Evolutionary conservation across 179 eudicot genomes (phyloP), one percentile per base, ranked within the genome.

Genomic region (Actinidia arguta): DNA sequence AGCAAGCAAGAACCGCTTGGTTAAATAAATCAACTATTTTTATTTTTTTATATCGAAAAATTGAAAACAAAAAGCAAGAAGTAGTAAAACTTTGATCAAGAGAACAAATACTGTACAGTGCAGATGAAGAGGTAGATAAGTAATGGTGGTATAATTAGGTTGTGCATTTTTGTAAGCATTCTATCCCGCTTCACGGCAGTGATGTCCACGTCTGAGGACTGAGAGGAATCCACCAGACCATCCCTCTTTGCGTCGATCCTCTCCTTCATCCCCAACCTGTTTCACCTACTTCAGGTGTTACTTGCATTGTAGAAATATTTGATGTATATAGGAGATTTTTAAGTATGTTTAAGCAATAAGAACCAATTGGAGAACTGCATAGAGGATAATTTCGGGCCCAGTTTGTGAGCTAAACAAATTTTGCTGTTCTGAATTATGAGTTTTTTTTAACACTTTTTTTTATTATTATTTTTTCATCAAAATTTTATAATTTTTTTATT

Each of bases 181-280:
- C 25, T 54, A 78, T n/a, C 58, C 55, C 66, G 1, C 56, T 56
- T 75, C 73, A 13, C 42, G 68, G 85, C 81, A 90, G 83, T 90
- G 90, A 86, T 88, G 90, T 75, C 92, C 92, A 66, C 94, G 86
- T 88, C 94, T 89, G 36, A 95, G 91, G 80, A 85, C 89, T 24
- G 98, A 95, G 74, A 95, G 88, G 75, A 95, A 90, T 61, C 97
- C 93, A 20, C 94, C 88, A 1, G 92, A 92, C 69, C 83, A 69
- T 87, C 88, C 92, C 82, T 93, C 98, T 85, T 90, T 93, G 73
- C 73, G 87, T 36, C 85, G 90, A 69, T 90, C 93, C 36, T 90
- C 96, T 78, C 85, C 95, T 22, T 85, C 90, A 47, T 86, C 93
- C 73, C 83, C 92, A 83, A 93, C 98, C 98, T 94, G 92, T 81